Percentiles rank a stretch among this genome's conserved stretches.
Evolutionary conservation across 164 flowering plant genomes (phyloP).

Genomic region (Paratinospora sagittata): DNA sequence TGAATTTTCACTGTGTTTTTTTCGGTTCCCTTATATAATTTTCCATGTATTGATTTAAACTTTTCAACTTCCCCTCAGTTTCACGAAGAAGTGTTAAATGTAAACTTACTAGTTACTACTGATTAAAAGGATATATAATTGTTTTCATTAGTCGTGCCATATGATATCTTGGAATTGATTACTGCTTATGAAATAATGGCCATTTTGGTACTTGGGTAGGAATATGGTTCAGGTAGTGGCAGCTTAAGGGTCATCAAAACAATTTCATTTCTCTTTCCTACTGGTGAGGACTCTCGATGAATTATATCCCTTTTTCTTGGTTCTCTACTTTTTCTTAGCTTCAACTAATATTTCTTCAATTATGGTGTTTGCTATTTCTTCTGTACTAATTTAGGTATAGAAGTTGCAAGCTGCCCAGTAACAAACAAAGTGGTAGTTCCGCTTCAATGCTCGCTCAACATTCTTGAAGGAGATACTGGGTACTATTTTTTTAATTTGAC

Average conservation of each 20-base stretch:
- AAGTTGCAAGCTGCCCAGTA: slow-evolving; percentile 29
- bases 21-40: not conserved
- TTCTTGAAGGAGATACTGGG: slow-evolving; percentile 99
- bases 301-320: not conserved
- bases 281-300: slow-evolving; percentile 34
- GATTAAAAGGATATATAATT: no score
- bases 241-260: slow-evolving; percentile 47
- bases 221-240: slow-evolving; percentile 27
- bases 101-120: not conserved
- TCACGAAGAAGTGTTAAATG: not conserved
- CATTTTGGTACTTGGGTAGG: slow-evolving; percentile 33
- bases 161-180: not conserved
- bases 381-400: slow-evolving; percentile 20
- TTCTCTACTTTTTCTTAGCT: not conserved
- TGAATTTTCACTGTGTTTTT: not conserved
- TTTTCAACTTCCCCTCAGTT: not conserved
- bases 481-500: slow-evolving; percentile 22
- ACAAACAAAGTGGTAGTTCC: slow-evolving; percentile 46
- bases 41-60: not conserved
- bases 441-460: slow-evolving; percentile 81
- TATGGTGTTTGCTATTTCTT: not conserved
- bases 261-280: slow-evolving; percentile 71
- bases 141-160: no score
- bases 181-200: not conserved
- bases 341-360: not conserved